phyloP scores from a whole-genome alignment of 176 grass and related monocot genomes.

The Cenchrus purpureus region DNA sequence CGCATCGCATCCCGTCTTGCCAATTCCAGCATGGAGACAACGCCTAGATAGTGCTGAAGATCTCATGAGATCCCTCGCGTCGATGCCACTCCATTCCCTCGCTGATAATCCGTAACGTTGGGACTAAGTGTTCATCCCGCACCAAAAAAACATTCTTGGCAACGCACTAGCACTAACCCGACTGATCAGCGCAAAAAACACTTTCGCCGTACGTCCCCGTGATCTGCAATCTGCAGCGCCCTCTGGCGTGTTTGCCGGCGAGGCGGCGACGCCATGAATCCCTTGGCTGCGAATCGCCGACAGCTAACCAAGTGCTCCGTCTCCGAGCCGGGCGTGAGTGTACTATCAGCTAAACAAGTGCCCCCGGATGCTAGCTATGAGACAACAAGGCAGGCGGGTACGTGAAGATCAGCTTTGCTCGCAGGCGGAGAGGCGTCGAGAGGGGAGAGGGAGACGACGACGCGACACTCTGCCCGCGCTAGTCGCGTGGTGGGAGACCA shows the following conservation, averaged over 20 bases:
- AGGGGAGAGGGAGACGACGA: background rate
- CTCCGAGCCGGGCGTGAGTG: too few species aligned
- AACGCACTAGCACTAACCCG: background rate
- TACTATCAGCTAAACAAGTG: too few species aligned
- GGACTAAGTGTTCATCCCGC: constrained; percentile 4
- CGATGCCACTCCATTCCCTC: constrained; percentile 10
- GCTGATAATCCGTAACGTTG: background rate
- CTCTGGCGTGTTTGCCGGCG: too few species aligned
- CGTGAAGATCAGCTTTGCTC: background rate
- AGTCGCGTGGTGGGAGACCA: background rate
- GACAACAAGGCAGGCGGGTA: background rate
- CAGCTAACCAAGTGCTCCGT: background rate
- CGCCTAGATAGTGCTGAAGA: background rate
- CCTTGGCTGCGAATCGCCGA: background rate
- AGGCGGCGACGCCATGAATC: too few species aligned
- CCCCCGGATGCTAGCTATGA: background rate
- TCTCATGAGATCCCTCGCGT: constrained; percentile 43
- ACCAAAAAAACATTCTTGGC: background rate
- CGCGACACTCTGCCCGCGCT: background rate
- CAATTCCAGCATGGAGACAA: constrained; percentile 3
- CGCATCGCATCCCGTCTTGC: background rate
- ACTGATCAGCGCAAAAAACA: too few species aligned
- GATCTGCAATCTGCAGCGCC: too few species aligned
- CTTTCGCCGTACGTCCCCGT: too few species aligned
- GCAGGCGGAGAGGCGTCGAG: too few species aligned